These are phyloP conservation scores for Metarhizium sp. DNA, from an alignment of 2,329 filamentous ascomycete species.

Conservation along the genomic window DNA sequence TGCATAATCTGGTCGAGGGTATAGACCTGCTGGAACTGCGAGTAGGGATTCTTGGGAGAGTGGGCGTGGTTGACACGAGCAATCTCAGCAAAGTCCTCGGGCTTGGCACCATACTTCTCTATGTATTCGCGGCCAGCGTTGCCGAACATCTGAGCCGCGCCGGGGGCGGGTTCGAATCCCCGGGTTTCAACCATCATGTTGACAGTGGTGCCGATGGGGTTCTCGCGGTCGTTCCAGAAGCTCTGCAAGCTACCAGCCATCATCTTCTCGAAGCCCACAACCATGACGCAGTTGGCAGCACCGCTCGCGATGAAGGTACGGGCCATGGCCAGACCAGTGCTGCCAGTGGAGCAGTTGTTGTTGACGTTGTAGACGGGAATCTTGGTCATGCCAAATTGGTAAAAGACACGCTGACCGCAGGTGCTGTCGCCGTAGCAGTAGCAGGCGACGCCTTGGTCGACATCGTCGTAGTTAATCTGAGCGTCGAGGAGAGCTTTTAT, in stretches of 20 bases:
- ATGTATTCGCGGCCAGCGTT: conserved; percentile 93
- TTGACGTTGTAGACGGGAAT: conserved; percentile 98
- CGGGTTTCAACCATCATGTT: conserved; percentile 78
- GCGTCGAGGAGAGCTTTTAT: conserved; percentile 79
- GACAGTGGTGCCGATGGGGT: conserved; percentile 62
- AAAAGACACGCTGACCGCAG: conserved; percentile 93
- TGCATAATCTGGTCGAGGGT: conserved; percentile 72
- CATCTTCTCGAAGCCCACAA: conserved; percentile 98
- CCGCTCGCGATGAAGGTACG: conserved; percentile 71
- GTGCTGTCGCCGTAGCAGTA: conserved; percentile 97
- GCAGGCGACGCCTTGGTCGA: conserved; percentile 91
- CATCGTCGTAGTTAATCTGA: conserved; percentile 92
- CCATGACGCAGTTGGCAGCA: conserved; percentile 77
- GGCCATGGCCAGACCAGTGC: conserved; percentile 78
- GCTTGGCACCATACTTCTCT: conserved; percentile 81
- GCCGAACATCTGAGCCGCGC: conserved; percentile 88
- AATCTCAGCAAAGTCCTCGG: conserved; percentile 90
- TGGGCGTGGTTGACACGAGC: conserved; percentile 88
- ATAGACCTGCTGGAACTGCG: conserved; percentile 94
- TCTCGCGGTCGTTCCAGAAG: conserved; percentile 77
- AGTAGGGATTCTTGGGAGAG: conserved; percentile 88
- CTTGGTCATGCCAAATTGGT: conserved; percentile 95
- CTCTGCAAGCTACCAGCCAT: conserved; percentile 76
- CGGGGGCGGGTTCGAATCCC: conserved; percentile 72
- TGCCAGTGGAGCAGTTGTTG: conserved; percentile 98